phyloP scores from a whole-genome alignment of 345 rosid genomes.

The Abelmoschus esculentus region DNA sequence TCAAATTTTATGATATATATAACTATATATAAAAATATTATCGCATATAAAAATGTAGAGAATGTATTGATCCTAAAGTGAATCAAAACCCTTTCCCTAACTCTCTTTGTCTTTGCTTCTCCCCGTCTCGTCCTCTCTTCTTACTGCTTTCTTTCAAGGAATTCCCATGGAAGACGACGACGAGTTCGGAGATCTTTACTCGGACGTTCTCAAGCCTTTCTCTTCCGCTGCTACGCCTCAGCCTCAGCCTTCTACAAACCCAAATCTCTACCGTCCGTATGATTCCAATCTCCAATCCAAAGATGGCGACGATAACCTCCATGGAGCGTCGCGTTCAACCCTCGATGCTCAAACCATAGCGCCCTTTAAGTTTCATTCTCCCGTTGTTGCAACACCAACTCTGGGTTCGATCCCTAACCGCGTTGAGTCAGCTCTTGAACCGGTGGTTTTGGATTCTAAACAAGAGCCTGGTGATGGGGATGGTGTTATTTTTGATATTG shows the following conservation, averaged over 20 bases:
- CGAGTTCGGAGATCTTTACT: conserved; percentile 98
- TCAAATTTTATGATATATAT: no score
- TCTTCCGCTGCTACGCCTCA: conserved; percentile 7
- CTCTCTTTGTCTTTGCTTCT: background rate
- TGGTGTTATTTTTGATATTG: conserved; percentile 67
- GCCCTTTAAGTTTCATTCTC: background rate
- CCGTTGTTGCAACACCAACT: background rate
- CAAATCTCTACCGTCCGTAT: conserved; percentile 26
- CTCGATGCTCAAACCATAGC: conserved; percentile 9
- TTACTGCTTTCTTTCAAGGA: background rate
- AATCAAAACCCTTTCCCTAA: conserved; percentile 16
- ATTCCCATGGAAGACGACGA: conserved; percentile 83
- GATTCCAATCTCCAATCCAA: conserved; percentile 51
- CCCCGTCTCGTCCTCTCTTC: background rate
- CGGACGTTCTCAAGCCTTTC: conserved; percentile 68
- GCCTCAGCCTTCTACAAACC: background rate
- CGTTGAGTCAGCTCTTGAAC: conserved; percentile 16
- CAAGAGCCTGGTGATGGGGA: conserved; percentile 17
- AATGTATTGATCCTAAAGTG: no score
- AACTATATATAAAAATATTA: no score
- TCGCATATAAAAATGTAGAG: no score
- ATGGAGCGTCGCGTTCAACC: conserved; percentile 4
- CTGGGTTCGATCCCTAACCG: conserved; percentile 7
- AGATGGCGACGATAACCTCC: conserved; percentile 10
- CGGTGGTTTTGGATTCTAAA: conserved; percentile 41